A percentile compares a stretch with the other conserved stretches of the same genome.
Evolutionary conservation across 345 rosid species (phyloP).

Genomic region (Nasturtium officinale): DNA sequence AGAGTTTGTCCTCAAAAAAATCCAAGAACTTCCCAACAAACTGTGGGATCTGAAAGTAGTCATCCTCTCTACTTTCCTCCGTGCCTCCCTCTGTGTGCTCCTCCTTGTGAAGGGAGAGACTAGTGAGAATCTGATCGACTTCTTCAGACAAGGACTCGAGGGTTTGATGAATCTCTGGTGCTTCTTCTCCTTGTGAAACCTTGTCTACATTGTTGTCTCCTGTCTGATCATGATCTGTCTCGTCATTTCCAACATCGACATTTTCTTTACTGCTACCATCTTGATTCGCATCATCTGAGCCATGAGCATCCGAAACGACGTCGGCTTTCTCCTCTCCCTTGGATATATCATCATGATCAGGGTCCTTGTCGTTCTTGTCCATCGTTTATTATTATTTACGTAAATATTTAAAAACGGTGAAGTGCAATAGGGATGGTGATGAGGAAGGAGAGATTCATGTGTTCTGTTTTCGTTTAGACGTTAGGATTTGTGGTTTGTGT

Average conservation of each 20-base stretch:
- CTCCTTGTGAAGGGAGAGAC: conserved; percentile 32
- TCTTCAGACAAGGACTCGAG: conserved; percentile 60
- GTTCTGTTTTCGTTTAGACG: conserved; percentile 39
- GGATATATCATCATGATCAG: conserved; percentile 36
- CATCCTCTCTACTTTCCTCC: conserved; percentile 22
- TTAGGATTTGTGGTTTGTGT: conserved; percentile 34
- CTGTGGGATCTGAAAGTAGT: conserved; percentile 47
- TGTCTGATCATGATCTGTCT: conserved; percentile 24
- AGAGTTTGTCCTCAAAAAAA: conserved; percentile 54
- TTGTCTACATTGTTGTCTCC: conserved; percentile 38
- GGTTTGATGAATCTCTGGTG: conserved; percentile 45
- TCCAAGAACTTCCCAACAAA: conserved; percentile 64
- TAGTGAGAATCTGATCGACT: conserved; percentile 49
- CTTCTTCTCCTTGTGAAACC: conserved; percentile 38
- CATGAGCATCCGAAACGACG: conserved; percentile 23
- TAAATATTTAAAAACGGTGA: conserved; percentile 33
- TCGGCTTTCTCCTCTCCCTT: conserved; percentile 22
- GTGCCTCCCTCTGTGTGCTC: conserved; percentile 14
- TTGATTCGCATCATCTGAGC: background rate
- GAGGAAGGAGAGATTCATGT: conserved; percentile 42
- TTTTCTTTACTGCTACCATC: conserved; percentile 30
- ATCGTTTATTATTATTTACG: conserved; percentile 26
- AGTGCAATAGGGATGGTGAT: conserved; percentile 30
- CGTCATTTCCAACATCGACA: conserved; percentile 30
- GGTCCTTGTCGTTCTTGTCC: conserved; percentile 43